Evolutionary conservation across 1,139 yeast species (phyloP), one percentile per base, ranked within the genome.

Genomic region (Yamadazyma oceani): DNA sequence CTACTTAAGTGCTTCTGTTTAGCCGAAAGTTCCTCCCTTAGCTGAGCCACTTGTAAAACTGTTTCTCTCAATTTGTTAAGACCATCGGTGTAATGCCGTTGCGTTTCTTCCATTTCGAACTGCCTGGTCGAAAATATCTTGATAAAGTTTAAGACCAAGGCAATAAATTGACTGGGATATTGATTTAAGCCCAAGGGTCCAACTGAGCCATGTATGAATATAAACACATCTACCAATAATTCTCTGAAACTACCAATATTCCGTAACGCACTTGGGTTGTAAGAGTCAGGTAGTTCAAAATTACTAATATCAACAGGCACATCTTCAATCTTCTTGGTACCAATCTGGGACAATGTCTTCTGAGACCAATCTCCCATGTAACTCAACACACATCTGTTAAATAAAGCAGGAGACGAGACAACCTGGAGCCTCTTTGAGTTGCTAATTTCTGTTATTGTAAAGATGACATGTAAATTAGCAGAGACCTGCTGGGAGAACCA

Each of bases 331-430:
- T 69, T 49, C 4, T 71, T 63, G 0, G 53, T 39, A 0, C 79
- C 79, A 28, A 88, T 78, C 37, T 78, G 78, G 13, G 49, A 49
- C 37, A 83, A 58, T 0, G 89, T 65, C 0, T 50, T 45, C 7
- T 54, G 49, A 0, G 82, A 69, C 97, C 97, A 90, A 40, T 80
- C 80, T 3, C 96, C 96, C 83, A 88, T 82, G 90, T 95, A 88
- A 53, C 83, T 80, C 29, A 90, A 62, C 3, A 88, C 95, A 65
- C 97, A 92, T 53, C 98, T 70, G 54, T 92, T 92, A 61, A 88
- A 84, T 27, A 92, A 64, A 0, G 98, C 97, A 0, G 97, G 96
- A 0, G 97, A 90, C 0, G 90, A 72, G 5, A 84, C 71, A 3
- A 82, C 73, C 13, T 62, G 60, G 2, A 65, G 56, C 23, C 49